phyloP scores from a whole-genome alignment of 352 stramenopile genomes.

The Elongisporangium senticosum region DNA sequence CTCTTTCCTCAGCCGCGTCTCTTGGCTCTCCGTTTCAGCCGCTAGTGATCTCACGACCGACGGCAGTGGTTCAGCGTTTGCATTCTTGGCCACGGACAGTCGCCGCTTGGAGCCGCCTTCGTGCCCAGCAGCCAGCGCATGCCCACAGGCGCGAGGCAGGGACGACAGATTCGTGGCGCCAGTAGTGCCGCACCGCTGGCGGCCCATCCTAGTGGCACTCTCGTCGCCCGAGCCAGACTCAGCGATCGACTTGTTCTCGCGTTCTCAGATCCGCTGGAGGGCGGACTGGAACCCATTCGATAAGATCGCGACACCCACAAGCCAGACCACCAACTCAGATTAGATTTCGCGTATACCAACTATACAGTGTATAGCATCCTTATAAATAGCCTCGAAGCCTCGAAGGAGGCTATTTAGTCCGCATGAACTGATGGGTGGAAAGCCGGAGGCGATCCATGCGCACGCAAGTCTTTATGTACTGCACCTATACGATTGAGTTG shows the following conservation, averaged over 20 bases:
- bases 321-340: not conserved
- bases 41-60: not conserved
- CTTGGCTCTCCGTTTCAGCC: not conserved
- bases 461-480: not conserved
- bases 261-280: not conserved
- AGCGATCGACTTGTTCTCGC: not conserved
- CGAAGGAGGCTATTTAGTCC: too few species aligned
- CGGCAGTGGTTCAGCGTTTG: not conserved
- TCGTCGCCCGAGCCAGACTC: not conserved
- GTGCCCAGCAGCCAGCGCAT: not conserved
- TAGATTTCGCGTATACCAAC: not conserved
- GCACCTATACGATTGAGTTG: not conserved
- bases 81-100: not conserved
- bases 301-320: not conserved
- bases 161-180: slow-evolving; percentile 29
- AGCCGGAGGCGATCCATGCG: not conserved
- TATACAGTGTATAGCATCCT: not conserved
- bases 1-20: not conserved
- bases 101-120: not conserved
- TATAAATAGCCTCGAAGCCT: not conserved
- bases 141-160: slow-evolving; percentile 16
- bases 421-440: not conserved
- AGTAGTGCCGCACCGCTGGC: slow-evolving; percentile 21
- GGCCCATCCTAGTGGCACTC: slow-evolving; percentile 9
- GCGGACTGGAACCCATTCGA: not conserved